Percentiles rank a stretch among this genome's conserved stretches.
These are phyloP conservation scores for Pseudotulostoma volvatum DNA, from an alignment of 495 filamentous ascomycete species.

Conservation along the genomic window DNA sequence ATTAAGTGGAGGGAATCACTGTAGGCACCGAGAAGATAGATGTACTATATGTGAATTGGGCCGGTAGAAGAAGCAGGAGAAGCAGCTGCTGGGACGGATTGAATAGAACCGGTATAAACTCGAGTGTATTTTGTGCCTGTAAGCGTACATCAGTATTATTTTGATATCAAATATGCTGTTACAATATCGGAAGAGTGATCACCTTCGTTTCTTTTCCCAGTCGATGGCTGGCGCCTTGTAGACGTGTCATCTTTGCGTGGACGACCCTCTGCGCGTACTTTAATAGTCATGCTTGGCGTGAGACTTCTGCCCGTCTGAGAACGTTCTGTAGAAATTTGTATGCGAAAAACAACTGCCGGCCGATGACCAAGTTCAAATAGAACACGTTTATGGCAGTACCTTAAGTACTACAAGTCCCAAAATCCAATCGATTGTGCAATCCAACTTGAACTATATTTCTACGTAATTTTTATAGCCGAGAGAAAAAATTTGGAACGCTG, in stretches of 20 bases:
- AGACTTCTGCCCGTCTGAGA: too few species aligned
- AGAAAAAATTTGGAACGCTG: too few species aligned
- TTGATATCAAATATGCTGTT: slow-evolving; percentile 1
- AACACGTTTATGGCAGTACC: too few species aligned
- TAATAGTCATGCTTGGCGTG: too few species aligned
- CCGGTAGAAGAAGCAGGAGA: background rate
- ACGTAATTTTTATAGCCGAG: too few species aligned
- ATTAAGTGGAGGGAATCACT: slow-evolving; percentile 5
- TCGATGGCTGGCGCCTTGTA: slow-evolving; percentile 5
- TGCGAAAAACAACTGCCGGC: too few species aligned
- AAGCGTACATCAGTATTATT: background rate
- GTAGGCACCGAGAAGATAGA: slow-evolving; percentile 2
- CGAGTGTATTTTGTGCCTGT: too few species aligned
- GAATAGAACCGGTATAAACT: background rate
- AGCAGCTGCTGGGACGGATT: background rate
- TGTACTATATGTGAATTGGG: slow-evolving; percentile 6
- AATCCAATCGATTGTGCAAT: too few species aligned
- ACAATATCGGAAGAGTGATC: background rate
- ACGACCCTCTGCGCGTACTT: background rate
- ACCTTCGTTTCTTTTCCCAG: background rate
- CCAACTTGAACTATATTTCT: too few species aligned
- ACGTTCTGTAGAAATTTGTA: too few species aligned
- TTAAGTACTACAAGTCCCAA: too few species aligned
- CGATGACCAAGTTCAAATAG: too few species aligned
- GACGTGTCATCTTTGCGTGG: background rate